These are phyloP conservation scores for Ceratocystis papillata DNA, from an alignment of 2,329 filamentous ascomycete species.

Conservation along the genomic window DNA sequence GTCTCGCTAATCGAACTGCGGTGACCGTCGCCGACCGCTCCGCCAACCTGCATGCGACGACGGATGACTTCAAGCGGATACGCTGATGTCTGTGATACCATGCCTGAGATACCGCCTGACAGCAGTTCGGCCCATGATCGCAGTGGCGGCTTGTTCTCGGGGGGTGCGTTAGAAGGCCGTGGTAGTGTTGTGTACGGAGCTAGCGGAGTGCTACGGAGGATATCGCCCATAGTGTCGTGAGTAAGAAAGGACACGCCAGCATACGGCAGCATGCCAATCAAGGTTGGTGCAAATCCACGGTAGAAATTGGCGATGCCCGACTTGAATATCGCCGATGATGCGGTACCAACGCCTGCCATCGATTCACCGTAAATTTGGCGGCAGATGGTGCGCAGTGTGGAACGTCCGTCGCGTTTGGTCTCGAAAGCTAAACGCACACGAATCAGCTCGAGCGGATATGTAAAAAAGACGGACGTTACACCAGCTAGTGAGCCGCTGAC, in stretches of 20 bases:
- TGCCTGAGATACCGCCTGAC: slow-evolving; percentile 73
- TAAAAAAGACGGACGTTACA: slow-evolving; percentile 86
- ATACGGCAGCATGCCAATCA: slow-evolving; percentile 93
- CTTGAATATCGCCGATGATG: slow-evolving; percentile 32
- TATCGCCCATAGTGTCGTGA: slow-evolving; percentile 79
- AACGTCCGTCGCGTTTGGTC: slow-evolving; percentile 62
- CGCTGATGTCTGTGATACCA: slow-evolving; percentile 81
- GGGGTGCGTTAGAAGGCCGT: slow-evolving; percentile 41
- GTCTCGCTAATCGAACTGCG: slow-evolving; percentile 71
- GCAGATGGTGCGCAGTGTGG: slow-evolving; percentile 65
- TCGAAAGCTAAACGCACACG: slow-evolving; percentile 90
- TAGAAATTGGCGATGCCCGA: slow-evolving; percentile 83
- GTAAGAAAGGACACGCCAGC: slow-evolving; percentile 92
- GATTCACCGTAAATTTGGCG: slow-evolving; percentile 77
- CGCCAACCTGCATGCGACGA: slow-evolving; percentile 89
- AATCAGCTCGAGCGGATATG: slow-evolving; percentile 88
- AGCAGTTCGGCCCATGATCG: slow-evolving; percentile 77
- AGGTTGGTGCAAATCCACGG: slow-evolving; percentile 78
- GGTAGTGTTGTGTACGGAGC: slow-evolving; percentile 66
- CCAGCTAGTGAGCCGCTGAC: slow-evolving; percentile 66
- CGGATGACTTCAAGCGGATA: slow-evolving; percentile 92
- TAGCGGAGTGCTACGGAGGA: slow-evolving; percentile 59
- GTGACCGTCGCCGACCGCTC: slow-evolving; percentile 82
- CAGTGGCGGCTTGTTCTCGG: slow-evolving; percentile 56
- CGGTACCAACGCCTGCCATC: slow-evolving; percentile 31